Evolutionary conservation across 306 rosid genomes (phyloP), one percentile per base, ranked within the genome.

Genomic region (Vigna reflexopilosa): DNA sequence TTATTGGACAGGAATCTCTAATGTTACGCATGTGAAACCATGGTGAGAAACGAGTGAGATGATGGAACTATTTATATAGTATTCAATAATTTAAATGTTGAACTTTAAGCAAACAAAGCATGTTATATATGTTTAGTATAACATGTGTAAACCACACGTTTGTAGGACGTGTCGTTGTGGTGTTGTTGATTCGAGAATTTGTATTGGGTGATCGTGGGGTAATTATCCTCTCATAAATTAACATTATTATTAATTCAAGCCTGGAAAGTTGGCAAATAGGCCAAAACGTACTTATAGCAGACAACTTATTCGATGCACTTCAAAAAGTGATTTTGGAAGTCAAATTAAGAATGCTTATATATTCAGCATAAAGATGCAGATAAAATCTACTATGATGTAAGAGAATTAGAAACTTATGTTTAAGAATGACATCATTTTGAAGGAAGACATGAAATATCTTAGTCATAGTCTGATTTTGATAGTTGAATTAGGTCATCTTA

Each of bases 71-170:
- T 76, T 67, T 74, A 47, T 61, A 48, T 16, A 40, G 70, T 65
- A 11, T 48, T 81, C 80, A 71, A 87, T 84, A 84, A 87, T 82
- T 59, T 71, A 83, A 17, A 22, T 83, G 89, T 54, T 78, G 48
- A 76, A 65, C 83, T 85, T 85, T 75, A 68, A 45, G 73, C 59
- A 45, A 76, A 75, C 89, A 85, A 56, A 57, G 83, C 88, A 87
- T 65, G 87, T 85, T 84, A 62, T 57, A 49, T 84, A 70, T 75
- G 73, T 42, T 67, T 58, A 6, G 1, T 52, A 50, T 45, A 61
- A 58, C 9, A 42, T 75, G 42, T 26, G 4, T 9, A 17, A 73
- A 49, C 68, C 49, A 28, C 20, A 72, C 58, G 5, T 50, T 51
- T 30, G 9, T 72, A 50, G 45, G 73, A 51, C 34, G 50, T 61